phyloP scores from a whole-genome alignment of 148 eudicot species.

The Hydrangea macrophylla region DNA sequence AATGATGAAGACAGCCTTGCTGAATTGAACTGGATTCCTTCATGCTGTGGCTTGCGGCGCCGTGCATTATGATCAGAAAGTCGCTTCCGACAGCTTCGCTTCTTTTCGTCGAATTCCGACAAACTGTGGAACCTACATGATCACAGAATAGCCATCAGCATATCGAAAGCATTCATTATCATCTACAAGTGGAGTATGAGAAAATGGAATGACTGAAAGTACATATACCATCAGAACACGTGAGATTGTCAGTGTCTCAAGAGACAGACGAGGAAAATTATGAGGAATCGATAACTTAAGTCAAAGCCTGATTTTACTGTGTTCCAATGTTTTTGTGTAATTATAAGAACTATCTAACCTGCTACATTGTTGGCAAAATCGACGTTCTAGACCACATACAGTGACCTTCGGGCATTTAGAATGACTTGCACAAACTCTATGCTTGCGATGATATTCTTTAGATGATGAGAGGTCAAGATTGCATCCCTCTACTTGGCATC shows the following conservation, averaged over 20 bases:
- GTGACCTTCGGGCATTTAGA: slow-evolving; percentile 76
- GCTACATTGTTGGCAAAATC: slow-evolving; percentile 99
- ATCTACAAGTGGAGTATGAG: background rate
- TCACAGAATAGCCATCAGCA: background rate
- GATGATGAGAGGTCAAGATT: slow-evolving; percentile 75
- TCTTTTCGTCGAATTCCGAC: slow-evolving; percentile 87
- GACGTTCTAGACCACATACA: slow-evolving; percentile 69
- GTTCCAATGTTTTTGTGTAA: too few species aligned
- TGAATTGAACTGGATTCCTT: slow-evolving; percentile 61
- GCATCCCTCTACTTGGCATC: slow-evolving; percentile 94
- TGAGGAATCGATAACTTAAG: background rate
- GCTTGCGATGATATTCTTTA: slow-evolving; percentile 87
- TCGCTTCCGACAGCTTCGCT: slow-evolving; percentile 92
- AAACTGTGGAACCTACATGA: slow-evolving; percentile 76
- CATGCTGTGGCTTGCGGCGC: slow-evolving; percentile 79
- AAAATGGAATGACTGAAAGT: background rate
- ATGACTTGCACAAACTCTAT: slow-evolving; percentile 80
- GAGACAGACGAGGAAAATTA: background rate
- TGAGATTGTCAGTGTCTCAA: background rate
- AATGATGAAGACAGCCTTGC: slow-evolving; percentile 52
- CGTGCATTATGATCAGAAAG: slow-evolving; percentile 96
- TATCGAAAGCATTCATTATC: slow-evolving; percentile 7
- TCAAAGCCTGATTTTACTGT: background rate
- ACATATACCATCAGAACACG: background rate
- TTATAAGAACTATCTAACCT: slow-evolving; percentile 41